Percentiles rank a stretch among this genome's conserved stretches.
These are phyloP conservation scores for Thermoascus crustaceus DNA, from an alignment of 2,329 filamentous ascomycete genomes.

Conservation along the genomic window DNA sequence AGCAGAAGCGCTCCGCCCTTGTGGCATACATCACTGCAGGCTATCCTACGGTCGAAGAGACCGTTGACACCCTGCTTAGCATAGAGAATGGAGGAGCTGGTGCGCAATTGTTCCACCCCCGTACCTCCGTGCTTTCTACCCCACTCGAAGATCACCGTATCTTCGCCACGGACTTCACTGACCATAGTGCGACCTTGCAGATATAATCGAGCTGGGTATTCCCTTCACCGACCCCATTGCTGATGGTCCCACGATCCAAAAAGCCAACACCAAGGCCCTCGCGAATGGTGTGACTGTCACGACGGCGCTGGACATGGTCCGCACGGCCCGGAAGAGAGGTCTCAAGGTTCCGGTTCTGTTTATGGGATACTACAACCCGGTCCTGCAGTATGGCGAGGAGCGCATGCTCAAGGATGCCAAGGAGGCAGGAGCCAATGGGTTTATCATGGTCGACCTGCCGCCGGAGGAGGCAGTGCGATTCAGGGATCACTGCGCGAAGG, in stretches of 20 bases:
- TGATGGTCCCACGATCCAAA: conserved; percentile 95
- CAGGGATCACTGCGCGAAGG: conserved; percentile 70
- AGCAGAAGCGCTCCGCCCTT: conserved; percentile 62
- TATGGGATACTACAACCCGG: conserved; percentile 99
- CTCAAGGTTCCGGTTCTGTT: conserved; percentile 76
- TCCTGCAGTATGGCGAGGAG: conserved; percentile 91
- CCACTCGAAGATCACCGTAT: too few species aligned
- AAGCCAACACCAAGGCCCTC: conserved; percentile 82
- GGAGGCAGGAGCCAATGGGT: conserved; percentile 81
- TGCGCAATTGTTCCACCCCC: conserved; percentile 40
- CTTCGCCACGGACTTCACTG: too few species aligned
- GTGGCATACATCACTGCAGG: conserved; percentile 96
- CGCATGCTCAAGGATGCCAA: conserved; percentile 75
- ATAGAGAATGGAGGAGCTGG: conserved; percentile 90
- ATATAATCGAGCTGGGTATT: conserved; percentile 90
- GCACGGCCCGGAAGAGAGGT: conserved; percentile 67
- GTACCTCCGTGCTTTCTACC: too few species aligned
- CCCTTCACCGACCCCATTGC: conserved; percentile 98
- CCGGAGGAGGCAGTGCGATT: conserved; percentile 94
- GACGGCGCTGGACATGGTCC: conserved; percentile 73
- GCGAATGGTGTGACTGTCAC: conserved; percentile 79
- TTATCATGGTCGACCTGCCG: conserved; percentile 92
- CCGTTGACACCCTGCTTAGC: conserved; percentile 72
- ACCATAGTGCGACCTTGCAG: conserved; percentile 41
- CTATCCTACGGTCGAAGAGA: conserved; percentile 74